Percentiles rank a stretch among this genome's conserved stretches.
phyloP scores from a whole-genome alignment of 768 basidiomycete species.

The Nidularia sp. region DNA sequence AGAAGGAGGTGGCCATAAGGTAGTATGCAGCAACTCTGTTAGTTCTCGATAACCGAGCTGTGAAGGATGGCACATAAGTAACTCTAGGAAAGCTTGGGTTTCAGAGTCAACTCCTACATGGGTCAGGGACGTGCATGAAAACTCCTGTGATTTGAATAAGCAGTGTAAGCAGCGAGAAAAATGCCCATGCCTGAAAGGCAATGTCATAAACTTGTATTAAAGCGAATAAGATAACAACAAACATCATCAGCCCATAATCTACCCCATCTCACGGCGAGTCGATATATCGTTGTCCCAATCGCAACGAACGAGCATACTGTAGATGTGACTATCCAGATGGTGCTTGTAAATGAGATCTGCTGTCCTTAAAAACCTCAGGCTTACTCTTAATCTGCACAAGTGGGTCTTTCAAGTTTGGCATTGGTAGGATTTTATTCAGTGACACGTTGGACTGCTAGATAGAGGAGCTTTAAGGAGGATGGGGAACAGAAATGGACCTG shows the following conservation, averaged over 20 bases:
- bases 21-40: conserved; percentile 24
- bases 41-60: neutral
- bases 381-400: conserved; percentile 10
- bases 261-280: conserved; percentile 24
- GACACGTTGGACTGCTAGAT: neutral
- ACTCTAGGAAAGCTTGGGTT: neutral
- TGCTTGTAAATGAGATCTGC: no score
- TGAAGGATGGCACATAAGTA: neutral
- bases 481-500: neutral
- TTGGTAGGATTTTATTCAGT: neutral
- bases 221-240: neutral
- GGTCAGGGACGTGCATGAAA: conserved; percentile 19
- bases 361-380: neutral
- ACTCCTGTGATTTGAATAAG: conserved; percentile 21
- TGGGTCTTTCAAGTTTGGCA: conserved; percentile 5
- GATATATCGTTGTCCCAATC: conserved; percentile 21
- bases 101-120: conserved; percentile 8
- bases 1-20: conserved; percentile 30
- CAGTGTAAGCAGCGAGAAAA: conserved; percentile 20
- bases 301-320: conserved; percentile 27
- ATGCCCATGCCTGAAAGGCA: conserved; percentile 19
- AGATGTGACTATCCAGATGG: conserved; percentile 18
- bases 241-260: conserved; percentile 34
- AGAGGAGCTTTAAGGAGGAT: neutral
- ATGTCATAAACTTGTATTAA: neutral